Base-by-base conservation (phyloP, 1,139 yeast genomes). In the Geotrichum cucujoidarum region DNA sequence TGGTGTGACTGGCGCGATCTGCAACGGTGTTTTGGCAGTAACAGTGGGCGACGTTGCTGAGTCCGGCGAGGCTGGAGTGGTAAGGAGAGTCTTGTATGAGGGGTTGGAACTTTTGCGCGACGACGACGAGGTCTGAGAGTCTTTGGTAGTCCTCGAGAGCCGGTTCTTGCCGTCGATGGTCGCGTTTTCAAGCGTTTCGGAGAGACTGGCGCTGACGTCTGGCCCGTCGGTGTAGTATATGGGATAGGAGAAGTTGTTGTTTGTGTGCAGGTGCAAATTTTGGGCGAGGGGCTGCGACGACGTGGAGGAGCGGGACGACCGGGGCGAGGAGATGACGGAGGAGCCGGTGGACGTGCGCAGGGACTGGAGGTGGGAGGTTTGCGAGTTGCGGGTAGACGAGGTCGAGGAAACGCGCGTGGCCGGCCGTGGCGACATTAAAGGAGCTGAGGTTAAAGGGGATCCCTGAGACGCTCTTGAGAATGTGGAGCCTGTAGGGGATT, bases 241-340 rank as follows among this genome's bases (percentile, higher is more conserved):
- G 7, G 45, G 45, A 37, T 42, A 35, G 25, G 45, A 42, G 18
- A 42, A 42, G 13, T 36, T 35, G 29, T 14, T 35, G 18, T 27
- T 42, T 7, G 14, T 8, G 14, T 18, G 4, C 17, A 24, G 27
- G 4, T 10, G 18, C 10, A 11, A 24, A 3, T 8, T 11, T 7
- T 20, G 29, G 13, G 17, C 14, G 7, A 13, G 43, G 16, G 22
- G 22, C 32, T 27, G 32, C 6, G 43, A 39, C 25, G 34, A 27
- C 5, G 43, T 39, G 20, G 43, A 39, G 17, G 43, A 39, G 13
- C 43, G 17, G 5, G 43, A 30, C 27, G 43, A 39, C 25, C 43
- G 34, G 16, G 33, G 34, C 11, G 43, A 39, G 3, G 35, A 29
- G 11, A 24, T 13, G 10, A 13, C 5, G 16, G 43, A 39, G 5